Conservation (phyloP, 345 rosid genomes). For the Pistacia vera region DNA sequence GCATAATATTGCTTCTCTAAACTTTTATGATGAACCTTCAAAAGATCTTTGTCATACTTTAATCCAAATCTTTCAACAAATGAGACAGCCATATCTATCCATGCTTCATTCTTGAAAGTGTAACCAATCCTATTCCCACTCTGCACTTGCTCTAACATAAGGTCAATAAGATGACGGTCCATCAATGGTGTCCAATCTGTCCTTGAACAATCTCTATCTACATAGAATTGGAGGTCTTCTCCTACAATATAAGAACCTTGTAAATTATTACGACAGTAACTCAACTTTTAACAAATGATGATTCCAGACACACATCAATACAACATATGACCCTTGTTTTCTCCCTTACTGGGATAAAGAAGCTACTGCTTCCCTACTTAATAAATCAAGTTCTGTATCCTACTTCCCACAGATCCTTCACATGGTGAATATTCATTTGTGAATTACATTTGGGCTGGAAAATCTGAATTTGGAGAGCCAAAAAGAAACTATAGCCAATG, state of each 20-base stretch:
- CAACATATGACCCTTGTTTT: background rate
- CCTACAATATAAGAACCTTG: conserved; percentile 23
- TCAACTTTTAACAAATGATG: background rate
- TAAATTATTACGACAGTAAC: background rate
- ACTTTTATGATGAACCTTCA: conserved; percentile 35
- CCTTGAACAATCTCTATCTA: conserved; percentile 26
- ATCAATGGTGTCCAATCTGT: conserved; percentile 46
- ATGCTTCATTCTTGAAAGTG: conserved; percentile 31
- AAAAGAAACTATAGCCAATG: background rate
- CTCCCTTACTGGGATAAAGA: background rate
- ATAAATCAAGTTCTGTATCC: background rate
- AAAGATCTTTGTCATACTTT: conserved; percentile 32
- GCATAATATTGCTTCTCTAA: conserved; percentile 37
- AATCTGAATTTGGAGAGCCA: background rate
- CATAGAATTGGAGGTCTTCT: conserved; percentile 26
- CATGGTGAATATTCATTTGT: background rate
- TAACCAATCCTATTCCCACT: conserved; percentile 31
- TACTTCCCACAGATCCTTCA: background rate
- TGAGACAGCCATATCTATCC: conserved; percentile 45
- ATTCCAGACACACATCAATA: background rate
- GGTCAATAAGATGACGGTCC: conserved; percentile 57
- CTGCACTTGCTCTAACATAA: conserved; percentile 43
- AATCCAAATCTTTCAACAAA: conserved; percentile 49
- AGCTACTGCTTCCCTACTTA: background rate
- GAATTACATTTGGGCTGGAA: background rate